phyloP scores from a whole-genome alignment of 2,329 filamentous ascomycete species.

The Botrytis fabae region DNA sequence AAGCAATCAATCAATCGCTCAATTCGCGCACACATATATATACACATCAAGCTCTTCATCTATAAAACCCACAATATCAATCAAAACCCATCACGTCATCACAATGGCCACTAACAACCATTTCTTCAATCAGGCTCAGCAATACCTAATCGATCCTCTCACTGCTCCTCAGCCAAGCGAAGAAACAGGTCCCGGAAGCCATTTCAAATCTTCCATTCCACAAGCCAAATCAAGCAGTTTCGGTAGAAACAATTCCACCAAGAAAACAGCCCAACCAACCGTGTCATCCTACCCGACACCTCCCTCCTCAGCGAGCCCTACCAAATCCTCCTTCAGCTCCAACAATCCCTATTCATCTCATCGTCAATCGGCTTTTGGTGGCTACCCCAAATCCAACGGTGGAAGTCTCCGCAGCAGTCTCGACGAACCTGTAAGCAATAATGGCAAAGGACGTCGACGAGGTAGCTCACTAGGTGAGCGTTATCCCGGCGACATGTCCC shows the following conservation, averaged over 20 bases:
- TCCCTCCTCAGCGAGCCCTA: constrained; percentile 56
- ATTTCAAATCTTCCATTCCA: constrained; percentile 37
- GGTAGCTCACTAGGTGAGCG: constrained; percentile 57
- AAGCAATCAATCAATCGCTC: neutral
- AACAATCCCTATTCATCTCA: constrained; percentile 46
- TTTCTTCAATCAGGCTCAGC: constrained; percentile 52
- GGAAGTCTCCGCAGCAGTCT: constrained; percentile 27
- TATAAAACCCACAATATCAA: neutral
- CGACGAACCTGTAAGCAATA: constrained; percentile 33
- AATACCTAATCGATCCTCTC: constrained; percentile 69
- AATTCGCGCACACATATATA: neutral
- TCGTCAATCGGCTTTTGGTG: constrained; percentile 36
- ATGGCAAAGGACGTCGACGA: constrained; percentile 41
- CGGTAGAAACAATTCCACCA: constrained; percentile 21
- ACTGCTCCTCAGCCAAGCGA: constrained; percentile 66
- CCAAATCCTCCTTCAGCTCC: constrained; percentile 48
- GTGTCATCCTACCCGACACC: constrained; percentile 48
- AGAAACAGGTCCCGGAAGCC: constrained; percentile 64
- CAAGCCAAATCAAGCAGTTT: constrained; percentile 24
- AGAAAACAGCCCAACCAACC: constrained; percentile 26
- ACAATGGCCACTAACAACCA: constrained; percentile 5
- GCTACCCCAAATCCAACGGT: constrained; percentile 32
- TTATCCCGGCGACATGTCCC: constrained; percentile 63
- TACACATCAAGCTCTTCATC: neutral
- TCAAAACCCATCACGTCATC: neutral